Percentiles rank a stretch among this genome's conserved stretches.
phyloP scores from a whole-genome alignment of 1,284 basidiomycete genomes.

The Sphaerobolus stellatus region DNA sequence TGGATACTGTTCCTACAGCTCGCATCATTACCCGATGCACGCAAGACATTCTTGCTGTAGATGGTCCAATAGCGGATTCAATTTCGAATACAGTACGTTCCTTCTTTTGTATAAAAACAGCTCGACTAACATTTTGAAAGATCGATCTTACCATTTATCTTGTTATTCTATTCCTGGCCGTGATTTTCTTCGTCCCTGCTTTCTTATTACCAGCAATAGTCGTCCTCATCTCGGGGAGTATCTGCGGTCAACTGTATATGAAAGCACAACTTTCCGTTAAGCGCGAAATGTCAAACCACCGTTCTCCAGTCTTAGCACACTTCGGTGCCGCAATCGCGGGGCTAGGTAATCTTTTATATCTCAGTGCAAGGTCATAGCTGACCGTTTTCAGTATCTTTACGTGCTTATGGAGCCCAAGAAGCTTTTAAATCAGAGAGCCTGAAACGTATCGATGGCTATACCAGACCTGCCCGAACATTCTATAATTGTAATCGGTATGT shows the following conservation, averaged over 20 bases:
- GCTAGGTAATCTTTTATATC: slow-evolving; percentile 23
- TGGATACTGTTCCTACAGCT: slow-evolving; percentile 58
- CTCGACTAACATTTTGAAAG: slow-evolving; percentile 17
- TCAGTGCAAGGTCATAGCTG: background rate
- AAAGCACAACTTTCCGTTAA: slow-evolving; percentile 50
- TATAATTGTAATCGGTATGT: slow-evolving; percentile 21
- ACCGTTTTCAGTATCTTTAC: slow-evolving; percentile 24
- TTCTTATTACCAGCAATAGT: slow-evolving; percentile 41
- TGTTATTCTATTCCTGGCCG: slow-evolving; percentile 42
- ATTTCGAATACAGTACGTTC: slow-evolving; percentile 21
- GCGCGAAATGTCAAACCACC: slow-evolving; percentile 46
- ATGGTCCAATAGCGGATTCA: slow-evolving; percentile 31
- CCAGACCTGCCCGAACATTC: slow-evolving; percentile 17
- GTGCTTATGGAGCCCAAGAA: slow-evolving; percentile 24
- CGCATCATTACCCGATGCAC: slow-evolving; percentile 60
- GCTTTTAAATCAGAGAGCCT: slow-evolving; percentile 17
- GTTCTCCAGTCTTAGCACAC: slow-evolving; percentile 43
- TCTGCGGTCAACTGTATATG: slow-evolving; percentile 53
- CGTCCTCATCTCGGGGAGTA: slow-evolving; percentile 45
- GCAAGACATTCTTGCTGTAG: slow-evolving; percentile 50
- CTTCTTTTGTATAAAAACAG: no score
- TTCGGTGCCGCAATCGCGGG: slow-evolving; percentile 43
- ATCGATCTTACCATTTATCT: slow-evolving; percentile 33
- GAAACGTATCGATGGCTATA: slow-evolving; percentile 19
- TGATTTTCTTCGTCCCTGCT: slow-evolving; percentile 48